Conservation (phyloP, 176 grass and related monocot species). For the Eremochloa ophiuroides region DNA sequence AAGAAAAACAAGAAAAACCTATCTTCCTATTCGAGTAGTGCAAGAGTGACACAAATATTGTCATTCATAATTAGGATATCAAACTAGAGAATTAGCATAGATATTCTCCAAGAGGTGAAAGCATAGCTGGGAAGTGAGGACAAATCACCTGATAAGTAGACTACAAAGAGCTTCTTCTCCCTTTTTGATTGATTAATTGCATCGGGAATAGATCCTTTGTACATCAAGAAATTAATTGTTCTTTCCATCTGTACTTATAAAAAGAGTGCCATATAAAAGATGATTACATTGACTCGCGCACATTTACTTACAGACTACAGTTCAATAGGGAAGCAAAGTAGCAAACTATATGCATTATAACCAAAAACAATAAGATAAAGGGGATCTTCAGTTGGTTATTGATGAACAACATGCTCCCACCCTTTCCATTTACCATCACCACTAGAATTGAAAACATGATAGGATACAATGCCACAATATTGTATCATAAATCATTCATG, state of each 20-base stretch:
- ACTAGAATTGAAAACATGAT: background rate
- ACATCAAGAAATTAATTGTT: constrained; percentile 57
- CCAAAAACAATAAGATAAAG: background rate
- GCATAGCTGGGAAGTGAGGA: background rate
- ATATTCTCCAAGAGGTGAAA: background rate
- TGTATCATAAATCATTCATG: background rate
- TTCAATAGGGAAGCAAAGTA: background rate
- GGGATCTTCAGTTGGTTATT: background rate
- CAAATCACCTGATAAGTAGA: constrained; percentile 83
- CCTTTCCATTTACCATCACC: background rate
- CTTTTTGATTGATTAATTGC: constrained; percentile 78
- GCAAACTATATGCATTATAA: background rate
- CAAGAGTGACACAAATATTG: background rate
- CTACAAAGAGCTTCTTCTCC: constrained; percentile 91
- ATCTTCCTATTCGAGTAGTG: background rate
- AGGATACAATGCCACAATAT: background rate
- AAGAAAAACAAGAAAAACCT: background rate
- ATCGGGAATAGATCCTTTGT: constrained; percentile 74
- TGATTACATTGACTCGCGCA: background rate
- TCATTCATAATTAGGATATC: background rate
- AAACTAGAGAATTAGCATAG: background rate
- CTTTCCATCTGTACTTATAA: constrained; percentile 61
- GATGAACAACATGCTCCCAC: background rate
- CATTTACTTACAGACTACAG: background rate
- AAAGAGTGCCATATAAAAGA: constrained; percentile 8